Conservation (phyloP, 805 yeast genomes). For the Hanseniaspora meyeri region DNA sequence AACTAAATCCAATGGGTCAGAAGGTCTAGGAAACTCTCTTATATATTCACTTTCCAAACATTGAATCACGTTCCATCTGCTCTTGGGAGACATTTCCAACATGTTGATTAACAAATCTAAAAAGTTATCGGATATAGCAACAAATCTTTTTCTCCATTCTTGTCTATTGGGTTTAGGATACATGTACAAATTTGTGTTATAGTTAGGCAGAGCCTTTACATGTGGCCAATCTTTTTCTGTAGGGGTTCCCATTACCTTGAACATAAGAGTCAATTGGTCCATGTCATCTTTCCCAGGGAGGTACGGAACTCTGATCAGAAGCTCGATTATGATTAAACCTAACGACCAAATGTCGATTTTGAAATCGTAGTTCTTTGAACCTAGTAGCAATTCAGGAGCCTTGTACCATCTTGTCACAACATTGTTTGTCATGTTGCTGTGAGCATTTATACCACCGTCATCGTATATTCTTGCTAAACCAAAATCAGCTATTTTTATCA, state of each 20-base stretch:
- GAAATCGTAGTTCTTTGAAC: constrained; percentile 76
- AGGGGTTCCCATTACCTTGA: constrained; percentile 92
- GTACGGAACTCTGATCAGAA: constrained; percentile 90
- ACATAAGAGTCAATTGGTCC: constrained; percentile 87
- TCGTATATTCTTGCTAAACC: constrained; percentile 83
- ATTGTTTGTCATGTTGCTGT: constrained; percentile 58
- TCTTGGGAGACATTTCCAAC: constrained; percentile 67
- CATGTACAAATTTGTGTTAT: constrained; percentile 48
- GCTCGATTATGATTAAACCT: constrained; percentile 90
- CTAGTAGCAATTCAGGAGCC: constrained; percentile 86
- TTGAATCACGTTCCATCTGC: constrained; percentile 50
- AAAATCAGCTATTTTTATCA: constrained; percentile 90
- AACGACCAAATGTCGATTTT: constrained; percentile 94
- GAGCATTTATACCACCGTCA: constrained; percentile 13
- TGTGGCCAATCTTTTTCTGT: constrained; percentile 87
- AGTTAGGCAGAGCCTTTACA: constrained; percentile 65
- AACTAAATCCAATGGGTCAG: constrained; percentile 36
- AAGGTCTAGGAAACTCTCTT: constrained; percentile 60
- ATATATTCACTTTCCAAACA: constrained; percentile 62
- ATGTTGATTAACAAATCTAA: constrained; percentile 59
- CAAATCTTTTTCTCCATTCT: constrained; percentile 69
- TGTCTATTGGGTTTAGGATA: constrained; percentile 75
- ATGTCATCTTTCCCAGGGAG: constrained; percentile 83
- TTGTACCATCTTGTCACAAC: constrained; percentile 98
- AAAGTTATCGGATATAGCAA: constrained; percentile 83